Evolutionary conservation across 179 eudicot genomes (phyloP), one percentile per base, ranked within the genome.

Genomic region (Gypsophila paniculata): DNA sequence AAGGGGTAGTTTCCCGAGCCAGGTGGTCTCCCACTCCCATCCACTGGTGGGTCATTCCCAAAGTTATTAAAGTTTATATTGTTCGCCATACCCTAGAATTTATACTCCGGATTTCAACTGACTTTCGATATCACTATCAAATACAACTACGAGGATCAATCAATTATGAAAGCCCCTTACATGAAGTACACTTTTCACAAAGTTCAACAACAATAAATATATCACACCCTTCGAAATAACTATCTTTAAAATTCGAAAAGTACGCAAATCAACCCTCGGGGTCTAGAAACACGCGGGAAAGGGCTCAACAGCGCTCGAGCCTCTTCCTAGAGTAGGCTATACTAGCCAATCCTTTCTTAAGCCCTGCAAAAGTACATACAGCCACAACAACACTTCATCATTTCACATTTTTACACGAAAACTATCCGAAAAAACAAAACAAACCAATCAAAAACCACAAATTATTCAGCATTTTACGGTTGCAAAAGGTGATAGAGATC

Each of bases 1-100:
- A 89, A 88, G 46, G 89, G 90, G 44, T 85, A 93, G 63, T 82
- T 84, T 86, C 93, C 81, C 80, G 65, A 86, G 78, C 81, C 76
- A 85, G 83, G 82, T 79, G 0, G 93, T 91, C 44, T 61, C 19
- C 46, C 65, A 61, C 86, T 84, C 68, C 77, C 81, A 49, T 85
- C 88, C 3, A 71, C 70, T 25, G 78, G 85, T 42, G 82, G 75
- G 42, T 80, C 82, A 22, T 78, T 86, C 8, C 79, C 90, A 46
- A 76, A 83, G 69, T 68, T 80, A 85, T 84, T 89, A 86, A 87
- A 93, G 69, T 87, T 91, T 34, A 84, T 68, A 77, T 77, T 86
- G 51, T 51, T 87, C 15, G 90, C 91, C 95, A 90, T 90, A 17
- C 7, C 21, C 42, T 59, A 57, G 19, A 38, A 54, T 19, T 17